Evolutionary conservation across 108 stramenopile genomes (phyloP).

Genomic region (Fragilaria crotonensis): DNA sequence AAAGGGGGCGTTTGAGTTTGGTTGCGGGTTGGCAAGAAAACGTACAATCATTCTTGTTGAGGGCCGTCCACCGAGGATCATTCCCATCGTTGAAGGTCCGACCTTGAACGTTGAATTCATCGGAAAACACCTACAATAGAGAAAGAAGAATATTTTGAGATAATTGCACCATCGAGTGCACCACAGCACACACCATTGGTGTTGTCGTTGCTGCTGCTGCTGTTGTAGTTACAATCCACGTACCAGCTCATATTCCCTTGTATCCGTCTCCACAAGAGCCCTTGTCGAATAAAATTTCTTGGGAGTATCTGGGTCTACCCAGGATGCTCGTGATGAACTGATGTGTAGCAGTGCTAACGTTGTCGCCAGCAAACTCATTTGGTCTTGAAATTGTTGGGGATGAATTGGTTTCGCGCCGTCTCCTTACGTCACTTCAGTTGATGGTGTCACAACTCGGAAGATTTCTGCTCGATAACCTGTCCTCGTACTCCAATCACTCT

Average conservation of each 20-base stretch:
- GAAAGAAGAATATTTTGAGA: background rate
- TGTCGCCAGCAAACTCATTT: too few relatives aligned
- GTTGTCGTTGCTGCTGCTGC: background rate
- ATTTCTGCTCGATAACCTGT: too few relatives aligned
- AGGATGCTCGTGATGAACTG: too few relatives aligned
- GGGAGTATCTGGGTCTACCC: conserved; percentile 84
- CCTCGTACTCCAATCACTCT: too few relatives aligned
- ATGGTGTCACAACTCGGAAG: too few relatives aligned
- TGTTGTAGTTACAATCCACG: background rate
- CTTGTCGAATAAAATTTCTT: conserved; percentile 17
- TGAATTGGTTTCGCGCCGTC: too few relatives aligned
- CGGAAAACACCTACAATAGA: conserved; percentile 88
- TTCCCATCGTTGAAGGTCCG: conserved; percentile 86
- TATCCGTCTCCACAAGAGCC: conserved; percentile 28
- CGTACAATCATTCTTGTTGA: conserved; percentile 75
- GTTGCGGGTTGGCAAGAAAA: background rate
- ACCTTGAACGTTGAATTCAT: conserved; percentile 89
- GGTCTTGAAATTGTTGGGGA: too few relatives aligned
- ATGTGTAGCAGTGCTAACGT: too few relatives aligned
- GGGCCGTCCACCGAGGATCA: conserved; percentile 93
- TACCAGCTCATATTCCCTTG: conserved; percentile 62
- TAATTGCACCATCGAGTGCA: background rate
- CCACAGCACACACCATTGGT: background rate
- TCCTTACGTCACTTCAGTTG: too few relatives aligned
- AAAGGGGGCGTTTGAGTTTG: background rate